Conservation (phyloP, 1,139 yeast species). For the Protomyces gravidus region DNA sequence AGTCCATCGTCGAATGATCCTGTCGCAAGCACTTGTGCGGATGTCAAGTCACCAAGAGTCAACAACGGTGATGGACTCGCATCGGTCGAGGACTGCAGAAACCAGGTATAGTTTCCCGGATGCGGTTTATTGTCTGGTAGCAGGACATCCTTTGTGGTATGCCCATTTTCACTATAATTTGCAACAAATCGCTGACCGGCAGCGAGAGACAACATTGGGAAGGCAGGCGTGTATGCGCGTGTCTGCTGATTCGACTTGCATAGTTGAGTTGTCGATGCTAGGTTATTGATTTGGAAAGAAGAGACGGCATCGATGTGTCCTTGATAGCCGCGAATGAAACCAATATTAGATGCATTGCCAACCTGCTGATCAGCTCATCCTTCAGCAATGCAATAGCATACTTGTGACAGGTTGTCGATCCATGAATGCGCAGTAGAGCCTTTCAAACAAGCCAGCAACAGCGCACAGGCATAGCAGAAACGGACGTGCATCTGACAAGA, state of each 20-base stretch:
- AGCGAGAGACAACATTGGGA: conserved; percentile 34
- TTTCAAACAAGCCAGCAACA: background rate
- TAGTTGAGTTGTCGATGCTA: background rate
- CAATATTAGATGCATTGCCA: conserved; percentile 8
- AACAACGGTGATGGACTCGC: conserved; percentile 29
- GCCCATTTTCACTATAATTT: conserved; percentile 34
- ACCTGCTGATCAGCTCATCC: background rate
- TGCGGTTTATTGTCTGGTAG: conserved; percentile 34
- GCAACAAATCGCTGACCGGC: conserved; percentile 34
- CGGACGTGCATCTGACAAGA: too few species aligned
- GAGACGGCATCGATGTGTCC: conserved; percentile 23
- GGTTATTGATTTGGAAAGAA: conserved; percentile 4
- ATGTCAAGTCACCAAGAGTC: conserved; percentile 26
- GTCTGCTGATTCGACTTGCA: conserved; percentile 32
- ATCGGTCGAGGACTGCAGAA: conserved; percentile 18
- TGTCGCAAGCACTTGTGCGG: conserved; percentile 32
- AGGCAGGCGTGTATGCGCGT: conserved; percentile 31
- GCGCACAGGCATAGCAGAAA: too few species aligned
- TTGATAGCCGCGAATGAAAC: conserved; percentile 19
- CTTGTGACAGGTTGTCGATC: conserved; percentile 23
- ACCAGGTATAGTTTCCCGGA: conserved; percentile 34
- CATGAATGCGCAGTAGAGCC: conserved; percentile 13
- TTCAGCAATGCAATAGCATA: background rate
- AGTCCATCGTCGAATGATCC: conserved; percentile 34
- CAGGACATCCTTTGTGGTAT: conserved; percentile 33